Base-by-base conservation (phyloP, 2,329 filamentous ascomycete genomes). In the Colletotrichum gloeosporioides region DNA sequence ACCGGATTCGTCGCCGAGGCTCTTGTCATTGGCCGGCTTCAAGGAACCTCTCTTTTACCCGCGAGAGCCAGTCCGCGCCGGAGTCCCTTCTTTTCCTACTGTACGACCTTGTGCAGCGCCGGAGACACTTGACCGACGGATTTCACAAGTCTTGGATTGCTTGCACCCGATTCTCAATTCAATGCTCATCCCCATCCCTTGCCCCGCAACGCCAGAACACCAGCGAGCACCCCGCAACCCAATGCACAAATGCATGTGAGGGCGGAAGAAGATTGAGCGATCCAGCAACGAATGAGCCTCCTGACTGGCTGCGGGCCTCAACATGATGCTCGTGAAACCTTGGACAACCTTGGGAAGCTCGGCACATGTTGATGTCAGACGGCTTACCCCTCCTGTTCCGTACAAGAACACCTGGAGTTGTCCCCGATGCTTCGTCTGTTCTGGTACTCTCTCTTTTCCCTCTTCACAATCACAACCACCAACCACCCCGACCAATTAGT, bases 311-410 rank as follows among this genome's bases (percentile, higher is more conserved):
- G 27, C 59, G 7, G 34, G 32, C n/a, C 49, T 39, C 61, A 25
- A 59, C 44, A 64, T n/a, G 32, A 39, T 22, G 71, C 64, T 29
- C 6, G 74, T 76, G 74, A 74, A 69, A 66, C 71, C 64, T 74
- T 76, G 70, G 70, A 36, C 70, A 61, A 74, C 44, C 64, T 74
- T 69, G 70, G 65, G 49, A 61, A 69, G 70, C 74, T 74, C 71
- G 74, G 74, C 71, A 74, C 57, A 74, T 76, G 65, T 69, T 69
- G 74, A 69, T 74, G 74, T 69, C 71, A 69, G 70, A 69, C 39
- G 59, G 55, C 22, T 49, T 73, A 73, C 74, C 71, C 70, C 71
- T 74, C 74, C 71, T 73, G 63, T 36, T 6, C 44, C 59, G 69
- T 74, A 59, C 70, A 74, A 76, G 70, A 76, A 69, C 64, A 74